Base-by-base conservation (phyloP, 345 rosid genomes). In the Bruguiera parviflora region DNA sequence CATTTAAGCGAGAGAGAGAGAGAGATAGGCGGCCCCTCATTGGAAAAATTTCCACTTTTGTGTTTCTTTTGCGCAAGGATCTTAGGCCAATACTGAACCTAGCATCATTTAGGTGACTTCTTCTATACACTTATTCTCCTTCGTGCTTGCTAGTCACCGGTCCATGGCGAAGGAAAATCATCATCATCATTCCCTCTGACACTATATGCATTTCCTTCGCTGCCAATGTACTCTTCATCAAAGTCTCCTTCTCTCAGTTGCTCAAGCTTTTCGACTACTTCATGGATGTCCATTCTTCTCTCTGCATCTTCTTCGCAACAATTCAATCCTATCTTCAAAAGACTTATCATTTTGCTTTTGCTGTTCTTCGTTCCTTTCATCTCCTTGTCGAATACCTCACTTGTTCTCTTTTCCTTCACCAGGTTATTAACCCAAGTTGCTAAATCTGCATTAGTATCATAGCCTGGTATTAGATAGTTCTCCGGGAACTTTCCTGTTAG, bases 301-400 rank as follows among this genome's bases (percentile, higher is more conserved):
- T 84, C 89, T 7, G 37, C 73, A 67, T 88, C 93, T 56, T 84
- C 89, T 65, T 85, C 90, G 16, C 93, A 90, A 67, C 96, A 90
- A 64, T 88, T 82, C 85, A 90, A 76, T 21, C 88, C 96, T 9
- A 90, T 81, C 82, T 86, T 90, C 82, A 90, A 69, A 1, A 90
- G 75, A 28, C 62, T 78, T 31, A 86, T 70, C 93, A 88, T 83
- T 58, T 82, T 85, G 1, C 88, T 76, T 71, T 88, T 86, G 53
- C 75, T 71, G 29, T 83, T 55, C 72, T 84, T 85, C 6, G 78
- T 79, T 53, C 84, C 87, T 2, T 9, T 55, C 92, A 90, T 87
- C 37, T 89, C 90, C 61, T 68, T 78, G 61, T 89, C 96, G 39
- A 89, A 89, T 56, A 90, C 88, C 43, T 88, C 88, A 32, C 84